These are phyloP conservation scores for Nymphaea thermarum DNA, from an alignment of 164 flowering plant genomes.

Conservation along the genomic window DNA sequence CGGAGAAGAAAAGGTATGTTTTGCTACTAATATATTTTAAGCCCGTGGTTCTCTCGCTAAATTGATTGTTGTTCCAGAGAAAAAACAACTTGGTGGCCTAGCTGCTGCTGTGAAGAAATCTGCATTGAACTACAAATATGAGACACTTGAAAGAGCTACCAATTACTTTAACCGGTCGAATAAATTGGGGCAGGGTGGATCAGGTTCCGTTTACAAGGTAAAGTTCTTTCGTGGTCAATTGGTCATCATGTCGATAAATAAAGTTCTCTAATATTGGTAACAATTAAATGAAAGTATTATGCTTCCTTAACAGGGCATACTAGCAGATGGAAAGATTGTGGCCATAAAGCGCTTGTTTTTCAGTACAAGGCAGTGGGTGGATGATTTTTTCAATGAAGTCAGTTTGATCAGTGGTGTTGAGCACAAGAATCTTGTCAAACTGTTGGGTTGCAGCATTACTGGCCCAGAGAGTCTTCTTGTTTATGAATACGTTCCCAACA, in stretches of 20 bases:
- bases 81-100: conserved; percentile 22
- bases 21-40: neutral
- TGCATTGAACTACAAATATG: conserved; percentile 53
- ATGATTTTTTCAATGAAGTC: conserved; percentile 49
- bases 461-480: conserved; percentile 52
- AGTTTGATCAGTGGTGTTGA: conserved; percentile 33
- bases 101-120: conserved; percentile 32
- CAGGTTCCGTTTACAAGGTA: conserved; percentile 45
- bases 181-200: conserved; percentile 79
- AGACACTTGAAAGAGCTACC: conserved; percentile 76
- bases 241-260: neutral
- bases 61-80: conserved; percentile 18
- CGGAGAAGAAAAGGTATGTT: conserved; percentile 37
- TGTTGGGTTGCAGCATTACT: conserved; percentile 45
- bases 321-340: conserved; percentile 32
- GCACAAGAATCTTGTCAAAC: conserved; percentile 42
- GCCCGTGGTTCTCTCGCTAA: neutral
- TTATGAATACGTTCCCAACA: conserved; percentile 42
- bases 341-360: conserved; percentile 44
- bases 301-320: conserved; percentile 17
- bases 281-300: neutral
- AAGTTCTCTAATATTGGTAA: neutral
- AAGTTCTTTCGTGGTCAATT: neutral
- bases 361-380: conserved; percentile 38
- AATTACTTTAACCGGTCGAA: conserved; percentile 37